A percentile compares a stretch with the other conserved stretches of the same genome.
These are phyloP conservation scores for Nemophila menziesii DNA, from an alignment of 257 asterid species.

Conservation along the genomic window DNA sequence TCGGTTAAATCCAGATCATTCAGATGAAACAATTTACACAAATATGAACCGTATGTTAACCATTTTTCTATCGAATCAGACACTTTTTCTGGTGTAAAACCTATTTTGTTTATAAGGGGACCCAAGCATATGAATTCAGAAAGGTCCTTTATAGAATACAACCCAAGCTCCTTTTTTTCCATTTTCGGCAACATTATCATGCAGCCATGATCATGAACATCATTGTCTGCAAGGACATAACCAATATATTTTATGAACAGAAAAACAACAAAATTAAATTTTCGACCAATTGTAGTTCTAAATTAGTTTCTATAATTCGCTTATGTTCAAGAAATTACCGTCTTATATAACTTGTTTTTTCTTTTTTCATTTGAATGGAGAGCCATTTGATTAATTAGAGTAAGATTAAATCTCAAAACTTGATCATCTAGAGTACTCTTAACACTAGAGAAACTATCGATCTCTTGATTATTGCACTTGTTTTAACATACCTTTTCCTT, in stretches of 20 bases:
- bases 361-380: no score
- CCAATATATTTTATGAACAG: neutral
- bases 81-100: slow-evolving; percentile 58
- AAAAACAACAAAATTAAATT: no score
- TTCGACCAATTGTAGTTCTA: no score
- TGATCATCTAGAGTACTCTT: no score
- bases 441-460: no score
- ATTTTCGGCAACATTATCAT: slow-evolving; percentile 15
- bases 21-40: slow-evolving; percentile 74
- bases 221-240: slow-evolving; percentile 36
- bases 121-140: slow-evolving; percentile 69
- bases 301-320: no score
- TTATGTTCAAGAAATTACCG: no score
- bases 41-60: slow-evolving; percentile 61
- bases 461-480: no score
- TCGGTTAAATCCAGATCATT: slow-evolving; percentile 57
- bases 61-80: slow-evolving; percentile 83
- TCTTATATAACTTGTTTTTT: no score
- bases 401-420: no score
- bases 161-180: slow-evolving; percentile 29
- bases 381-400: no score
- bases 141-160: slow-evolving; percentile 41
- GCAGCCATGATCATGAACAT: slow-evolving; percentile 50
- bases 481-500: no score
- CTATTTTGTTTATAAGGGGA: slow-evolving; percentile 54